Base-by-base conservation (phyloP, 371 early-diverging fungal species). In the Mitosporidium daphniae region DNA sequence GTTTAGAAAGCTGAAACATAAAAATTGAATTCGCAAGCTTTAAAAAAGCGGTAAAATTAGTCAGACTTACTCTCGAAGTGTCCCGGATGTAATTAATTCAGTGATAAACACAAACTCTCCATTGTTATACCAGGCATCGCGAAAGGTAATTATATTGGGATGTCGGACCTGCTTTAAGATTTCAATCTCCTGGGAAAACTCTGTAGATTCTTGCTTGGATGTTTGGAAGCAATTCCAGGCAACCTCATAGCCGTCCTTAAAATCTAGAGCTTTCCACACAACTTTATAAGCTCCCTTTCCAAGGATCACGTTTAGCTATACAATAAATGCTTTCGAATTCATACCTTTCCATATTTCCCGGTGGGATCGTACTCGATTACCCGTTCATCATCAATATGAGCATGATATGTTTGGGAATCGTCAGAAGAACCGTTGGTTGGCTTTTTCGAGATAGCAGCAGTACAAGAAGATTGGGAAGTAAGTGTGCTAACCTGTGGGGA, bases 11-110 rank as follows among this genome's bases (percentile, higher is more conserved):
- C n/a, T n/a, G n/a, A 25, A 11, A 14, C 6, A 11, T 6, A 9
- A 14, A 4, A 4, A 11, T n/a, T 20, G 7, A 7, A 8, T 20
- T 20, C n/a, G n/a, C 7, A 20, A 8, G 20, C 8, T 20, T 7
- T n/a, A 8, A n/a, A n/a, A 6, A 9, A 17, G 16, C 23, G 1
- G 9, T 14, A 8, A 17, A n/a, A 18, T 10, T 25, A 17, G 52
- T 48, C 17, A 70, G 51, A 34, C 68, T 75, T 25, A 51, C 49
- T 36, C 67, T 59, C 25, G 64, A 41, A 1, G 71, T 3, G 35
- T 74, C 12, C 80, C 80, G 1, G 66, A 62, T 1, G 71, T 67
- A 77, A 80, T 80, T 28, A 75, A 48, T 36, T 80, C 82, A 3
- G 82, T 80, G 21, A 80, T 62, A 38, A 75, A 75, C 19, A 57